Evolutionary conservation across 805 yeast species (phyloP), one percentile per base, ranked within the genome.

Genomic region (Suhomyces canberraensis): DNA sequence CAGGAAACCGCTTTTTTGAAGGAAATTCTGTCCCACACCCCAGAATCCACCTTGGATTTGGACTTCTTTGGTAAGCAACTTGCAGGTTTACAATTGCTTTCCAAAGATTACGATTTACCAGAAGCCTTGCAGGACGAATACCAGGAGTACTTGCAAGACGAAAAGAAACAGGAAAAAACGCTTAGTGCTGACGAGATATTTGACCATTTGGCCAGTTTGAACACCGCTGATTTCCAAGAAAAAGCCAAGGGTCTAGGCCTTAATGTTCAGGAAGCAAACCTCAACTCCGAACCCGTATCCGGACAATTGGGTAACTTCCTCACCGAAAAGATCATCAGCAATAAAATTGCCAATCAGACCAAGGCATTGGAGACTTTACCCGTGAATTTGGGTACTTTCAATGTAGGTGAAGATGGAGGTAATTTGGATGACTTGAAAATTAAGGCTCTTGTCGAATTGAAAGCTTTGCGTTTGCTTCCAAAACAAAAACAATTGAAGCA

Each of bases 401-500:
- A 43, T 3, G 25, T 71, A 32, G 74, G 64, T 1, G 64, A 67
- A 18, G 43, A 37, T 9, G 37, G 45, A 19, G 31, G 29, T 14
- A 16, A 19, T 19, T 61, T 70, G 21, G 89, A 84, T 50, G 72
- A 69, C 11, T 58, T 81, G 37, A 84, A 84, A 56, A 56, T 82
- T n/a, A 74, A 70, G 37, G 78, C 88, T 4, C 60, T 85, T 22
- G 68, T 84, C 27, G 95, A 85, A 60, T 63, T 85, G 48, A 85
- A 84, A 55, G 66, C 84, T 1, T 64, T 85, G 40, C 76, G 80
- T 46, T 56, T 84, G 3, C 64, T 85, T 37, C 69, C 84, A 1
- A 77, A 80, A 46, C 95, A 85, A 54, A 85, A 84, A 52, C 78
- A 76, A 39, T 47, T 84, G 35, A 79, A 87, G 54, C 81, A 80